phyloP scores from a whole-genome alignment of 345 rosid species.

The Populus ilicifolia region DNA sequence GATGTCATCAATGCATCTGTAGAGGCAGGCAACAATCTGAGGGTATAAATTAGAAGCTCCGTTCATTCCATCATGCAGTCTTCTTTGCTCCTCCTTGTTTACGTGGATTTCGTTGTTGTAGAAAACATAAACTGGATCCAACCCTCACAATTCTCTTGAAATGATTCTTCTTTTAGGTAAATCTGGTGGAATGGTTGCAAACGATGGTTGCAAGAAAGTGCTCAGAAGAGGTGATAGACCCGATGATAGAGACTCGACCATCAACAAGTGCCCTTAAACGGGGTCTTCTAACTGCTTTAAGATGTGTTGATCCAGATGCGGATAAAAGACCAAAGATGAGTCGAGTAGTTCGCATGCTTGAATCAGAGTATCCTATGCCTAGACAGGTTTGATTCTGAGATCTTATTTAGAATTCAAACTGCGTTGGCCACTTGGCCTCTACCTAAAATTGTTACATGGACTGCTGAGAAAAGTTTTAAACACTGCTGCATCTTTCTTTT shows the following conservation, averaged over 20 bases:
- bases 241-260: slow-evolving; percentile 66
- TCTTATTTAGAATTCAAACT: background rate
- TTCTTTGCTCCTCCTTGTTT: background rate
- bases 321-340: slow-evolving; percentile 96
- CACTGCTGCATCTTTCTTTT: background rate
- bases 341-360: slow-evolving; percentile 92
- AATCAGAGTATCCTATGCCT: slow-evolving; percentile 76
- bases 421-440: background rate
- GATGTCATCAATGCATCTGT: background rate
- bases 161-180: slow-evolving; percentile 45
- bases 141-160: background rate
- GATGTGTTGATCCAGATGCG: slow-evolving; percentile 95
- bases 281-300: slow-evolving; percentile 84
- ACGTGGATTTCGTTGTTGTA: background rate
- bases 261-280: slow-evolving; percentile 81
- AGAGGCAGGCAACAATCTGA: background rate
- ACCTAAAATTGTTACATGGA: background rate
- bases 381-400: slow-evolving; percentile 60
- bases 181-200: slow-evolving; percentile 96
- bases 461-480: background rate
- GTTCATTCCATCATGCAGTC: background rate
- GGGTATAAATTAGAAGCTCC: background rate
- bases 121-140: background rate
- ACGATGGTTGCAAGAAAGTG: slow-evolving; percentile 82
- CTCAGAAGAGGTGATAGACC: slow-evolving; percentile 84